phyloP scores from a whole-genome alignment of 805 yeast genomes.

The Cyberlindnera euphorbiae region DNA sequence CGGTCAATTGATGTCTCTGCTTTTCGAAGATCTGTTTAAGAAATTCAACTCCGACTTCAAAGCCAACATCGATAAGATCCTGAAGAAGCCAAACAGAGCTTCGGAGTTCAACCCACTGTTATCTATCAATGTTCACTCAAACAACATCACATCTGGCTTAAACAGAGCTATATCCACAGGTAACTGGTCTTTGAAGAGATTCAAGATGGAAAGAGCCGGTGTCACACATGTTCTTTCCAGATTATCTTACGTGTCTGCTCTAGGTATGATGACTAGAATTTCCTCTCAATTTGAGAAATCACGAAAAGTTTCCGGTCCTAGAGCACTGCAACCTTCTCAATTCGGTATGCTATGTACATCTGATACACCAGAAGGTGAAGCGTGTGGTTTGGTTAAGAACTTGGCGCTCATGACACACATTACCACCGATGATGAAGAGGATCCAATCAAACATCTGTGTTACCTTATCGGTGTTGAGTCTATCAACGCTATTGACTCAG shows the following conservation, averaged over 20 bases:
- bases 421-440: constrained; percentile 96
- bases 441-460: constrained; percentile 75
- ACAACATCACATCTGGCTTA: constrained; percentile 89
- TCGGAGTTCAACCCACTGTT: constrained; percentile 92
- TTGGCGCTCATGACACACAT: constrained; percentile 98
- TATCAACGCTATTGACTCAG: constrained; percentile 73
- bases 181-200: constrained; percentile 97
- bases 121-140: constrained; percentile 85
- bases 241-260: constrained; percentile 85
- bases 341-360: constrained; percentile 99
- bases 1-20: constrained; percentile 90
- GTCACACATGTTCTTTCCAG: constrained; percentile 95
- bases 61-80: constrained; percentile 86
- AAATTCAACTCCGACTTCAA: constrained; percentile 94
- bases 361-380: constrained; percentile 99
- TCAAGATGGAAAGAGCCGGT: constrained; percentile 99
- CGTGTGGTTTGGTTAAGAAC: constrained; percentile 97
- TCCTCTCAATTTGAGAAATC: constrained; percentile 99
- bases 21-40: constrained; percentile 95
- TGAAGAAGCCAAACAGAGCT: constrained; percentile 91
- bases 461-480: constrained; percentile 86
- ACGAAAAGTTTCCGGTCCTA: constrained; percentile 95
- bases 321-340: constrained; percentile 98
- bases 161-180: constrained; percentile 98
- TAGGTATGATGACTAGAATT: constrained; percentile 99